Percentiles rank a stretch among this genome's conserved stretches.
Evolutionary conservation across 1,139 yeast genomes (phyloP).

Genomic region (Hemisphaericaspora xylanilytica): DNA sequence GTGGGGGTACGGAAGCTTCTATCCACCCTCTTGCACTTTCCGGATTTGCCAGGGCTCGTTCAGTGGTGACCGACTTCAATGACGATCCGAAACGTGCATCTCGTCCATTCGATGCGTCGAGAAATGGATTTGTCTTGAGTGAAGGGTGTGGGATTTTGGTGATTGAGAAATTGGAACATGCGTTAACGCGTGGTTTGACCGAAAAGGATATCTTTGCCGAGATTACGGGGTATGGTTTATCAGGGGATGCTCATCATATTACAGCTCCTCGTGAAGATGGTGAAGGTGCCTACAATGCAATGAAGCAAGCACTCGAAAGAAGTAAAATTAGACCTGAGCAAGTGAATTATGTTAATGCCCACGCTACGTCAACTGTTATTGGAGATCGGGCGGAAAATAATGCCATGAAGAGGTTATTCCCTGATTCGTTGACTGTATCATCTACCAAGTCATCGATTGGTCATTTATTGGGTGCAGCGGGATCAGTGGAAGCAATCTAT

Average conservation of each 20-base stretch:
- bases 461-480: conserved; percentile 94
- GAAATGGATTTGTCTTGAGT: conserved; percentile 89
- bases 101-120: conserved; percentile 76
- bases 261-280: conserved; percentile 88
- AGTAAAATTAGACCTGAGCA: conserved; percentile 41
- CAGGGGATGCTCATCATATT: conserved; percentile 91
- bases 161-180: conserved; percentile 77
- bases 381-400: conserved; percentile 88
- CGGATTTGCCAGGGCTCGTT: conserved; percentile 89
- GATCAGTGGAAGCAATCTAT: conserved; percentile 86
- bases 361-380: conserved; percentile 87
- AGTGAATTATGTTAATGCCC: conserved; percentile 86
- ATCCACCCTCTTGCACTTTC: conserved; percentile 85
- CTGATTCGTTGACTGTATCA: conserved; percentile 48
- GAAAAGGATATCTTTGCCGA: conserved; percentile 69
- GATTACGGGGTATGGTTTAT: conserved; percentile 80
- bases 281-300: conserved; percentile 79
- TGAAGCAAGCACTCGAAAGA: conserved; percentile 67
- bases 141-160: conserved; percentile 89
- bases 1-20: conserved; percentile 91
- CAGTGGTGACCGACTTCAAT: conserved; percentile 64
- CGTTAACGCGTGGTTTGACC: conserved; percentile 56
- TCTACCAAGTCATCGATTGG: conserved; percentile 94
- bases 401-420: conserved; percentile 63
- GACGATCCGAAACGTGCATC: conserved; percentile 67